A percentile compares a stretch with the other conserved stretches of the same genome.
Conservation (phyloP, 805 yeast species). For the Metschnikowia lochheadii region DNA sequence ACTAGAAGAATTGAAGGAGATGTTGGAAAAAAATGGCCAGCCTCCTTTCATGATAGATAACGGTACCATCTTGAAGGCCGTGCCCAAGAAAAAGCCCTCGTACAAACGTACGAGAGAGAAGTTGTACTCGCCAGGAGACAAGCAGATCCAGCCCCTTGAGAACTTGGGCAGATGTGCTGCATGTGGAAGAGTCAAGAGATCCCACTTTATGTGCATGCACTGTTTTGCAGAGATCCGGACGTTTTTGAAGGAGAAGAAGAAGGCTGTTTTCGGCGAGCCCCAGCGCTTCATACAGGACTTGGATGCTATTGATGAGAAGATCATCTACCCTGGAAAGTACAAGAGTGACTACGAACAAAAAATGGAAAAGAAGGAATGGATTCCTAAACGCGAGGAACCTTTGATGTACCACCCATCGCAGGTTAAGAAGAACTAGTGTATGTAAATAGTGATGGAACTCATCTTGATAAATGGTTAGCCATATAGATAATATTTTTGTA, state of each 20-base stretch:
- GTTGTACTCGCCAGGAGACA: conserved; percentile 76
- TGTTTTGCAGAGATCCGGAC: conserved; percentile 80
- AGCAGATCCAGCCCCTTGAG: conserved; percentile 70
- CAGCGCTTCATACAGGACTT: conserved; percentile 41
- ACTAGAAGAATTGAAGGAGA: conserved; percentile 36
- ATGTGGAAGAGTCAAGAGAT: conserved; percentile 88
- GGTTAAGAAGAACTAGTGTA: conserved; percentile 17
- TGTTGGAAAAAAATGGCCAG: conserved; percentile 31
- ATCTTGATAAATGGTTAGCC: neutral
- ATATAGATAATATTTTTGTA: too few species aligned
- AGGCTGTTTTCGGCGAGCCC: conserved; percentile 24
- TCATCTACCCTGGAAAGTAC: conserved; percentile 72
- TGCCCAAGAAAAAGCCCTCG: conserved; percentile 90
- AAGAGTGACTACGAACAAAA: conserved; percentile 31
- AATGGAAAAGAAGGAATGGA: conserved; percentile 40
- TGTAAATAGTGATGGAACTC: conserved; percentile 6
- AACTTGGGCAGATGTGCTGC: conserved; percentile 90
- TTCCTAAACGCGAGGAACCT: conserved; percentile 42
- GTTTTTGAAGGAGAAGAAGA: conserved; percentile 58
- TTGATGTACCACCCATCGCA: conserved; percentile 30
- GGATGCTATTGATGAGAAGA: conserved; percentile 57
- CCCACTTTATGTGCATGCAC: conserved; percentile 88
- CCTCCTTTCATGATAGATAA: conserved; percentile 49
- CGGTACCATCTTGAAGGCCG: conserved; percentile 76
- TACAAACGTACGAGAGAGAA: conserved; percentile 81